These are phyloP conservation scores for Corynespora cassiicola DNA, from an alignment of 2,329 filamentous ascomycete genomes.

Conservation along the genomic window DNA sequence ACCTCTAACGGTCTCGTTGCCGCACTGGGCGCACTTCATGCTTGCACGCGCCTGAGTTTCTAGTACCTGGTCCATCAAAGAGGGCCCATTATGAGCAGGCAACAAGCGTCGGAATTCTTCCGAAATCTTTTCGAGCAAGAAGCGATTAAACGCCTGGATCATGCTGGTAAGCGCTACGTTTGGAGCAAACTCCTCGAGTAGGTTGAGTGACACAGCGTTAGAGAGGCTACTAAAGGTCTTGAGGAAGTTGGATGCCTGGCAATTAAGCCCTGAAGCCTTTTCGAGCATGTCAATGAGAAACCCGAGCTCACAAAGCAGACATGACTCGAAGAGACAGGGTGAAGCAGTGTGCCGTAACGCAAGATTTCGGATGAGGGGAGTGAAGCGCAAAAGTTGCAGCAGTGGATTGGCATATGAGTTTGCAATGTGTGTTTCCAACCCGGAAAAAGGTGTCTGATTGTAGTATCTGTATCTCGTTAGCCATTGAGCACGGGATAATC, in stretches of 20 bases:
- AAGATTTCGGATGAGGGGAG: conserved; percentile 84
- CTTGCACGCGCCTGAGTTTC: conserved; percentile 74
- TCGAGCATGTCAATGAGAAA: conserved; percentile 98
- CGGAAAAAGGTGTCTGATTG: conserved; percentile 91
- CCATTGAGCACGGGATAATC: background rate
- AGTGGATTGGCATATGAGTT: conserved; percentile 97
- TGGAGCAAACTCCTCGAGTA: conserved; percentile 83
- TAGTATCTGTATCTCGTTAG: conserved; percentile 70
- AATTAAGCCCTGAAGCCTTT: conserved; percentile 91
- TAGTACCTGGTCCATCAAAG: conserved; percentile 74
- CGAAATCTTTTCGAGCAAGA: conserved; percentile 81
- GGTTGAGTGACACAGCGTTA: conserved; percentile 75
- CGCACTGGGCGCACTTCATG: conserved; percentile 86
- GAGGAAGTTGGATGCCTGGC: conserved; percentile 93
- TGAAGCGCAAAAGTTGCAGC: conserved; percentile 90
- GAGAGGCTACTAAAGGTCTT: conserved; percentile 86
- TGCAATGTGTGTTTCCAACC: conserved; percentile 92
- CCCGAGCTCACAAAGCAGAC: conserved; percentile 90
- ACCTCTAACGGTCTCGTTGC: conserved; percentile 81
- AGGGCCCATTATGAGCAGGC: conserved; percentile 59
- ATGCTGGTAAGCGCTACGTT: conserved; percentile 77
- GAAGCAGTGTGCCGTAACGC: conserved; percentile 89
- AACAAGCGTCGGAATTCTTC: conserved; percentile 76
- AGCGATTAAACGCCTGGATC: conserved; percentile 85
- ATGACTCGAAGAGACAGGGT: conserved; percentile 80